A percentile compares a stretch with the other conserved stretches of the same genome.
Evolutionary conservation across 352 stramenopile genomes (phyloP).

Genomic region (Phytophthora pinifolia): DNA sequence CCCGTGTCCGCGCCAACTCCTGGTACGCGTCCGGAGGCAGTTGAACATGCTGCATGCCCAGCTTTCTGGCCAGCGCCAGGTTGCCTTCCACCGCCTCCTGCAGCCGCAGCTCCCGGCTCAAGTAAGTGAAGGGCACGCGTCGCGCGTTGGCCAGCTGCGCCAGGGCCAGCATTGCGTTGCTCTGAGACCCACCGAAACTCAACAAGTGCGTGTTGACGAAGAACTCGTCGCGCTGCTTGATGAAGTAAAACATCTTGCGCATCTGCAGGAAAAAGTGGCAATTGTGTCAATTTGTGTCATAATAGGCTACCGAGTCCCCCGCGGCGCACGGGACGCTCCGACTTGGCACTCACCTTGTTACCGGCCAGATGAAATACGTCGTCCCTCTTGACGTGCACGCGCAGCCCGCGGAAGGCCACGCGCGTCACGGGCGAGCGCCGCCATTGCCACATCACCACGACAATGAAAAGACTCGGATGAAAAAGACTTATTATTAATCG

Average conservation of each 20-base stretch:
- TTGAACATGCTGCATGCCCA: conserved; percentile 74
- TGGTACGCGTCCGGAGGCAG: conserved; percentile 48
- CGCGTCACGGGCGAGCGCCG: conserved; percentile 53
- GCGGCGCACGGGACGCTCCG: too few relatives aligned
- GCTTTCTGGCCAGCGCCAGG: conserved; percentile 33
- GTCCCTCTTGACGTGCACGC: conserved; percentile 85
- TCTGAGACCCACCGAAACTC: conserved; percentile 81
- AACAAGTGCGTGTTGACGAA: conserved; percentile 58
- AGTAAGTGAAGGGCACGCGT: conserved; percentile 84
- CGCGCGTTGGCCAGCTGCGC: conserved; percentile 77
- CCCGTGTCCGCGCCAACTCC: conserved; percentile 41
- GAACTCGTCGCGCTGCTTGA: conserved; percentile 63
- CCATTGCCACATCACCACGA: conserved; percentile 22
- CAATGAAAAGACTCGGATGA: too few relatives aligned
- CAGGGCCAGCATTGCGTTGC: conserved; percentile 86
- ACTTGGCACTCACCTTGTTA: conserved; percentile 60
- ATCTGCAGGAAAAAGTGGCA: conserved; percentile 39
- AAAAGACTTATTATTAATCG: conserved; percentile 13
- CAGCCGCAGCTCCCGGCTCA: conserved; percentile 47
- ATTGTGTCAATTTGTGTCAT: too few relatives aligned
- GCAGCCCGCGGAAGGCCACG: conserved; percentile 63
- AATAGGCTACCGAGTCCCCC: too few relatives aligned
- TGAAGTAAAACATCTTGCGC: conserved; percentile 82
- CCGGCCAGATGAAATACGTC: conserved; percentile 79
- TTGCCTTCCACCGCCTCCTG: conserved; percentile 36